phyloP scores from a whole-genome alignment of 2,329 filamentous ascomycete species.

The Sporothrix variecibatus region DNA sequence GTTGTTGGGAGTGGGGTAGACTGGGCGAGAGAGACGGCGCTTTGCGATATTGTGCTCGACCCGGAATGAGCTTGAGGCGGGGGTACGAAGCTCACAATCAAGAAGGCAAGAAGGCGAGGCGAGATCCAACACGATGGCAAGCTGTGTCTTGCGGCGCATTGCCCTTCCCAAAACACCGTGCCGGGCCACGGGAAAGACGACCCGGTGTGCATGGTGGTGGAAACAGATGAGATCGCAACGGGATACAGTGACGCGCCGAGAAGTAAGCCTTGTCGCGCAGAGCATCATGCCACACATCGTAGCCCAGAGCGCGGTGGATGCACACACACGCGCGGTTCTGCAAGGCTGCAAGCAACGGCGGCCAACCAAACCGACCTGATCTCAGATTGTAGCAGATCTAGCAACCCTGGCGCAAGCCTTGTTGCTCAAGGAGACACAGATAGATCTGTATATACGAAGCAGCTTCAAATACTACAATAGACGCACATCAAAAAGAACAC shows the following conservation, averaged over 20 bases:
- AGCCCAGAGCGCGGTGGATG: not conserved
- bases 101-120: not conserved
- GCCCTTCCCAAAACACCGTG: not conserved
- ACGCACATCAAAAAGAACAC: not conserved
- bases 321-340: not conserved
- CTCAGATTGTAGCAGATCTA: not conserved
- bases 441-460: not conserved
- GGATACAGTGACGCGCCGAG: not conserved
- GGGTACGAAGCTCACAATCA: not conserved
- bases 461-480: not conserved
- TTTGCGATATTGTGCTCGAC: slow-evolving; percentile 73
- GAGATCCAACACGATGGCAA: no score
- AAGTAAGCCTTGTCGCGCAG: not conserved
- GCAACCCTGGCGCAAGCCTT: not conserved
- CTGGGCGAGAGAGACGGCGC: slow-evolving; percentile 70
- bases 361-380: not conserved
- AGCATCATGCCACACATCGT: not conserved
- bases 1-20: slow-evolving; percentile 81
- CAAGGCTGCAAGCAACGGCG: not conserved
- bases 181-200: no score
- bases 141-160: no score
- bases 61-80: slow-evolving; percentile 43
- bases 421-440: not conserved
- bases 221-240: not conserved
- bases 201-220: not conserved